Evolutionary conservation across 805 yeast species (phyloP).

Genomic region (Myxozyma melibiosi): DNA sequence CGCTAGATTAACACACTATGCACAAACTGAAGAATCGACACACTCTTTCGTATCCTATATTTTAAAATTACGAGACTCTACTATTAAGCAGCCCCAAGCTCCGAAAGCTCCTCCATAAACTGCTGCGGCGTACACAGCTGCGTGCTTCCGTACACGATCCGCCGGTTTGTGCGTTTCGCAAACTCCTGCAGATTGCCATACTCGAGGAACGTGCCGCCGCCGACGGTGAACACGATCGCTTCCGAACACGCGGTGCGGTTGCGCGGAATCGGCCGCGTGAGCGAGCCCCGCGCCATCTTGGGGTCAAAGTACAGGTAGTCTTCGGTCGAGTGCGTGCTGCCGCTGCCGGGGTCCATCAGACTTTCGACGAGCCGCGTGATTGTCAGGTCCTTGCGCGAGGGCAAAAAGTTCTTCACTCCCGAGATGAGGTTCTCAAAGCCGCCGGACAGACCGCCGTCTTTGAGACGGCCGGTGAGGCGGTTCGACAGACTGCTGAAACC

Average conservation of each 20-base stretch:
- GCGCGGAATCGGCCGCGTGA: slow-evolving; percentile 79
- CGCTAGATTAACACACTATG: background rate
- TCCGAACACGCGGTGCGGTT: slow-evolving; percentile 49
- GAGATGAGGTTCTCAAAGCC: slow-evolving; percentile 89
- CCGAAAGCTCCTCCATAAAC: slow-evolving; percentile 67
- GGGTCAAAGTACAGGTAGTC: slow-evolving; percentile 92
- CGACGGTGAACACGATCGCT: slow-evolving; percentile 87
- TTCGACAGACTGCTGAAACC: slow-evolving; percentile 73
- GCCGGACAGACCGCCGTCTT: slow-evolving; percentile 81
- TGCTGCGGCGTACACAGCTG: slow-evolving; percentile 68
- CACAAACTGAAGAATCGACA: background rate
- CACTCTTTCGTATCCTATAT: background rate
- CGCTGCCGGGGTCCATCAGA: slow-evolving; percentile 70
- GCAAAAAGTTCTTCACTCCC: slow-evolving; percentile 82
- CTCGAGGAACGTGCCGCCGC: slow-evolving; percentile 95
- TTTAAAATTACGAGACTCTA: background rate
- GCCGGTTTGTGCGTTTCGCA: slow-evolving; percentile 45
- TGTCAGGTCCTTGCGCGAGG: slow-evolving; percentile 85
- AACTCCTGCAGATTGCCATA: slow-evolving; percentile 77
- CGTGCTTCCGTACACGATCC: slow-evolving; percentile 85
- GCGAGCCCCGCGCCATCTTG: slow-evolving; percentile 79
- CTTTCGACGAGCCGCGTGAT: slow-evolving; percentile 90
- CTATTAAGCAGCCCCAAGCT: slow-evolving; percentile 39
- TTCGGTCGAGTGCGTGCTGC: slow-evolving; percentile 62
- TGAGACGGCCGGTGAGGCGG: slow-evolving; percentile 70